Conservation (phyloP, 2,329 filamentous ascomycete genomes). For the Tympanopsis confertula region DNA sequence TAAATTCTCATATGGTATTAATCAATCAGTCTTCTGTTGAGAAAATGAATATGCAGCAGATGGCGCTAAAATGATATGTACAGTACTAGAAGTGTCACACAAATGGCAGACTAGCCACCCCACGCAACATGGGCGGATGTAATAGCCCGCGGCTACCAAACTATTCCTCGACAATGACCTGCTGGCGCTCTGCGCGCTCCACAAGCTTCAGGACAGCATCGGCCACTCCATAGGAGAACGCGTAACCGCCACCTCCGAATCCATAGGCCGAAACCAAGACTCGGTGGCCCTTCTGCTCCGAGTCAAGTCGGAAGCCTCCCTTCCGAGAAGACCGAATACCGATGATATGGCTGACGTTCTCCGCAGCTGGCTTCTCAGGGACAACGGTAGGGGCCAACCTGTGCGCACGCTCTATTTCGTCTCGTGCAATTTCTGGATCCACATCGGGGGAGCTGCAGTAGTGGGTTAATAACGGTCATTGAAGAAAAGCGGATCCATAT, state of each 20-base stretch:
- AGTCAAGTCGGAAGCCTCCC: constrained; percentile 2
- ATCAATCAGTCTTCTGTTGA: no score
- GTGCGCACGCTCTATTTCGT: constrained; percentile 23
- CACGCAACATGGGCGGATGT: no score
- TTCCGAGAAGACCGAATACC: constrained; percentile 2
- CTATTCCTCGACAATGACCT: no score
- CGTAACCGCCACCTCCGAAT: constrained; percentile 3
- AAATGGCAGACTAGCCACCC: no score
- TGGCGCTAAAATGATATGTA: no score
- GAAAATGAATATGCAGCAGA: no score
- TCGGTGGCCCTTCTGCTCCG: constrained; percentile 1
- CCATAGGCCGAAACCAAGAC: constrained; percentile 3
- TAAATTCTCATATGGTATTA: no score
- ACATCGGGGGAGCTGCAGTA: constrained; percentile 16
- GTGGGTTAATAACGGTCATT: constrained; percentile 2
- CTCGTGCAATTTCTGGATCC: constrained; percentile 19
- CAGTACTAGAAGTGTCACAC: no score
- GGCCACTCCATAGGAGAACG: constrained; percentile 4
- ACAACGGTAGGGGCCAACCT: constrained; percentile 21
- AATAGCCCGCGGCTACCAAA: no score
- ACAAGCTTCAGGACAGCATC: constrained; percentile 3
- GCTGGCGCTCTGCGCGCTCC: constrained; percentile 2
- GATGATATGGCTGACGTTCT: constrained; percentile 2
- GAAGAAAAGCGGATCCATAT: no score
- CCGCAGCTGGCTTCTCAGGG: constrained; percentile 14